A percentile compares a stretch with the other conserved stretches of the same genome.
phyloP scores from a whole-genome alignment of 2,329 filamentous ascomycete species.

The Fusarium papillatum region DNA sequence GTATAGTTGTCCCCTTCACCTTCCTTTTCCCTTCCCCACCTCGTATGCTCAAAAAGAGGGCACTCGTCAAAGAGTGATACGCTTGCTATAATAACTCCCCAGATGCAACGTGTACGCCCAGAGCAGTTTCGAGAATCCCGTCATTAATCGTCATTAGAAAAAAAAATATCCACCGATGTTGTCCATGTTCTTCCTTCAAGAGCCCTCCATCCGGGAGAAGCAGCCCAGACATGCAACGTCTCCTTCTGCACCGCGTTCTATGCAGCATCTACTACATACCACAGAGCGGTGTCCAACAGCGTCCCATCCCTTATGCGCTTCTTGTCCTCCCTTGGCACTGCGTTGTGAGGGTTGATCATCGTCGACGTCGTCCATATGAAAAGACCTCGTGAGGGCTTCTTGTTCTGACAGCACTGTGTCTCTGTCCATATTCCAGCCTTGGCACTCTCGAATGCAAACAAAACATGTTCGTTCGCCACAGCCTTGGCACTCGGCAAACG shows the following conservation, averaged over 20 bases:
- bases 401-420: conserved; percentile 46
- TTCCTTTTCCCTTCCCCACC: not conserved
- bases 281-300: conserved; percentile 62
- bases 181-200: conserved; percentile 25
- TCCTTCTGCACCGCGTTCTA: conserved; percentile 74
- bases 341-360: conserved; percentile 44
- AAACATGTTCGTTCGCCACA: conserved; percentile 76
- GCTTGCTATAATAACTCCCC: conserved; percentile 7
- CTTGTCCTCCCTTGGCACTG: conserved; percentile 23
- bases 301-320: conserved; percentile 51
- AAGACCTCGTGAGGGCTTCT: conserved; percentile 57
- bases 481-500: conserved; percentile 73
- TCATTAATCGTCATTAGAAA: conserved; percentile 36
- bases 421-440: conserved; percentile 57
- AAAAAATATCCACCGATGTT: conserved; percentile 7
- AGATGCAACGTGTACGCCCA: conserved; percentile 1
- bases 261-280: conserved; percentile 77
- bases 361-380: conserved; percentile 65
- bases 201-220: conserved; percentile 59
- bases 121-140: conserved; percentile 21
- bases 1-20: not conserved
- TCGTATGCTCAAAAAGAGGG: not conserved
- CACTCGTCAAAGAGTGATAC: conserved; percentile 19
- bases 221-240: conserved; percentile 78
- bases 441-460: conserved; percentile 76